These are phyloP conservation scores for Plasmodium reichenowi DNA, from an alignment of 169 alveolate species.

Conservation along the genomic window DNA sequence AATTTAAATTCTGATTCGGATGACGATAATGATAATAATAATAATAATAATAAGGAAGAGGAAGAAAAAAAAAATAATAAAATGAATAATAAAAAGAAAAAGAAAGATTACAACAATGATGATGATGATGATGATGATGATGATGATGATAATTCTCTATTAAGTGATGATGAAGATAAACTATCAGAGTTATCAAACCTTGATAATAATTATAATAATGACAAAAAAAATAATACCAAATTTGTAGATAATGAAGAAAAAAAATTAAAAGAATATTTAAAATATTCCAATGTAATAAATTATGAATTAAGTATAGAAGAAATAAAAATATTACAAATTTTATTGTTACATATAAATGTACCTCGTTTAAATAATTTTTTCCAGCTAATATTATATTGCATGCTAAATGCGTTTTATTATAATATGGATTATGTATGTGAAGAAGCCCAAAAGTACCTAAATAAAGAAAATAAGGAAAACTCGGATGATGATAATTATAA, in stretches of 20 bases:
- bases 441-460: too few species aligned
- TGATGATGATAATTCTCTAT: neutral
- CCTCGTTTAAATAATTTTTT: slow-evolving; percentile 40
- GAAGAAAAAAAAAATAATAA: neutral
- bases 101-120: neutral
- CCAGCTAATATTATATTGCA: slow-evolving; percentile 61
- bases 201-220: neutral
- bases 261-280: slow-evolving; percentile 7
- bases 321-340: slow-evolving; percentile 38
- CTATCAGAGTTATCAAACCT: neutral
- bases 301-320: slow-evolving; percentile 45
- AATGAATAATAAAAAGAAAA: neutral
- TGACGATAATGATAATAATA: slow-evolving; percentile 7
- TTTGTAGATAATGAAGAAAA: slow-evolving; percentile 18
- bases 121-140: neutral
- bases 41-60: neutral
- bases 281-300: slow-evolving; percentile 29
- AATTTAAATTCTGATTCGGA: slow-evolving; percentile 41
- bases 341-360: slow-evolving; percentile 47
- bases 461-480: too few species aligned
- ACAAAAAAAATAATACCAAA: slow-evolving; percentile 1
- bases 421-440: neutral
- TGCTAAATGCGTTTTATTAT: slow-evolving; percentile 40
- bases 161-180: neutral
- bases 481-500: too few species aligned